Conservation (phyloP, 169 alveolate species). For the Besnoitia besnoiti region DNA sequence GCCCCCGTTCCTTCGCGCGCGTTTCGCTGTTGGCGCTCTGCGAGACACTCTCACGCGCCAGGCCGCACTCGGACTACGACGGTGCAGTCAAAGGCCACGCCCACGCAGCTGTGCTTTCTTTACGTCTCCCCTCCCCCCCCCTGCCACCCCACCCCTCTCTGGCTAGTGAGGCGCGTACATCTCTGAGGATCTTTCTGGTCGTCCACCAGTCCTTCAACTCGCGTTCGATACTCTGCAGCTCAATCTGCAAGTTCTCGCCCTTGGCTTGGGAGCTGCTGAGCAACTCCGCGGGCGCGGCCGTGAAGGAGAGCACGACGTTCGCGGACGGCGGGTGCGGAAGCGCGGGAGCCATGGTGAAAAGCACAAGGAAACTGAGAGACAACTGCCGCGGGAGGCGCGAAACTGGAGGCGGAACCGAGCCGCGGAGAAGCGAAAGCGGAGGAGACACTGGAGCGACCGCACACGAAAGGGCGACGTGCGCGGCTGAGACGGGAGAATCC, state of each 20-base stretch:
- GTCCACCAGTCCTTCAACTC: slow-evolving; percentile 65
- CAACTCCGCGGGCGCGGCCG: background rate
- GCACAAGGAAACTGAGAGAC: background rate
- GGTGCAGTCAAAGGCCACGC: too few relatives aligned
- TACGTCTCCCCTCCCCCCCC: too few relatives aligned
- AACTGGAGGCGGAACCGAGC: background rate
- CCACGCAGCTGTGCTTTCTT: too few relatives aligned
- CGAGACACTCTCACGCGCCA: too few relatives aligned
- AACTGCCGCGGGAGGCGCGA: background rate
- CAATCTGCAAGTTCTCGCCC: background rate
- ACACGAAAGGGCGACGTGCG: background rate
- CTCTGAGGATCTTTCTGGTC: slow-evolving; percentile 6
- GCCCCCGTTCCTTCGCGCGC: too few relatives aligned
- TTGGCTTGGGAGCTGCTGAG: background rate
- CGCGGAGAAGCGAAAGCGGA: background rate
- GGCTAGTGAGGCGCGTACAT: too few relatives aligned
- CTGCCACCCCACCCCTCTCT: too few relatives aligned
- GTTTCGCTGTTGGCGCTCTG: too few relatives aligned
- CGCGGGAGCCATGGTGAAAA: background rate
- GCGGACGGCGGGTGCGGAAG: slow-evolving; percentile 10
- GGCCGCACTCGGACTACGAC: too few relatives aligned
- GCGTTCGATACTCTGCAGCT: slow-evolving; percentile 43
- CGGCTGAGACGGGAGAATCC: background rate
- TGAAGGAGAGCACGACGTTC: background rate
- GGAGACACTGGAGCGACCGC: background rate